Conservation (phyloP, 768 basidiomycete species). For the Lactarius hatsudake region DNA sequence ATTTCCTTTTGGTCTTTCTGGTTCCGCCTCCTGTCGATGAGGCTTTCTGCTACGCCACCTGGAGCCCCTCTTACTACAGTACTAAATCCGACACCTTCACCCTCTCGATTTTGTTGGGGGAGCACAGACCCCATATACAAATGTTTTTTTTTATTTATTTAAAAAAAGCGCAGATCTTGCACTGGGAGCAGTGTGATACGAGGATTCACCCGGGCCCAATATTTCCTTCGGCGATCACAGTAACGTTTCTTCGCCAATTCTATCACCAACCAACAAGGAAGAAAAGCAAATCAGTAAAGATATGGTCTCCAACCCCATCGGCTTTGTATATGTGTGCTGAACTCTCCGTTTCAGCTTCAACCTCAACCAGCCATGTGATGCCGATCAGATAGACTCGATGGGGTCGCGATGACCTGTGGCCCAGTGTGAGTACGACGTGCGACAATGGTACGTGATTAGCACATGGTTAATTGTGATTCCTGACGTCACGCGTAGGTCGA, state of each 20-base stretch:
- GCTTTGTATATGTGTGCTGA: slow-evolving; percentile 67
- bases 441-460: too few species aligned
- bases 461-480: too few species aligned
- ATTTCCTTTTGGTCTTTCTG: slow-evolving; percentile 26
- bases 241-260: slow-evolving; percentile 24
- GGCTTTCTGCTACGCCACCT: slow-evolving; percentile 49
- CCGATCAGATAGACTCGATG: too few species aligned
- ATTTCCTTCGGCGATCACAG: slow-evolving; percentile 28
- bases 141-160: too few species aligned
- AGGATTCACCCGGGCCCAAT: slow-evolving; percentile 45
- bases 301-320: slow-evolving; percentile 76
- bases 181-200: slow-evolving; percentile 58
- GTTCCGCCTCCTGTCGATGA: slow-evolving; percentile 38
- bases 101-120: slow-evolving; percentile 60
- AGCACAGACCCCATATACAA: too few species aligned
- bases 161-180: slow-evolving; percentile 28
- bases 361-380: slow-evolving; percentile 60
- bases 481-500: too few species aligned
- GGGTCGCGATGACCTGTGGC: too few species aligned
- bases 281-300: slow-evolving; percentile 70
- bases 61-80: slow-evolving; percentile 80
- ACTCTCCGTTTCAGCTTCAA: slow-evolving; percentile 23
- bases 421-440: too few species aligned
- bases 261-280: slow-evolving; percentile 45
- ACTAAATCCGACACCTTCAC: slow-evolving; percentile 24